Conservation (phyloP, 2,329 filamentous ascomycete genomes). For the Aphanocladium album region DNA sequence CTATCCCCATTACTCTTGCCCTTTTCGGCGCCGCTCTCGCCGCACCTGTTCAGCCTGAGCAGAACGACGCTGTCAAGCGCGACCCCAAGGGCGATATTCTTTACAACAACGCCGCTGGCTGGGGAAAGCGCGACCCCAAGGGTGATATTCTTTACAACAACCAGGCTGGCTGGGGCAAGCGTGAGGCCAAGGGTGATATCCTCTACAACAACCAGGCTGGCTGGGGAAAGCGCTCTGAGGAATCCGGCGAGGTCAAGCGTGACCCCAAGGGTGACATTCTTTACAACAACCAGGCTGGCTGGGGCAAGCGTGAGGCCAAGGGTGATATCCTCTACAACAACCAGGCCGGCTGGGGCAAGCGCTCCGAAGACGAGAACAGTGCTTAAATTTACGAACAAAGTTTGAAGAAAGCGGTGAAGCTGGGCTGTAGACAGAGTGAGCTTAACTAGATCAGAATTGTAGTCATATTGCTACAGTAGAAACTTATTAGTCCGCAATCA, state of each 20-base stretch:
- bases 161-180: conserved; percentile 14
- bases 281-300: conserved; percentile 15
- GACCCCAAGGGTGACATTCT: conserved; percentile 7
- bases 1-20: conserved; percentile 8
- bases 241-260: conserved; percentile 14
- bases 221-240: conserved; percentile 9
- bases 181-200: conserved; percentile 2
- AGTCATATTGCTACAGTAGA: no score
- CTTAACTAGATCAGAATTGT: no score
- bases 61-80: neutral
- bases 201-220: conserved; percentile 14
- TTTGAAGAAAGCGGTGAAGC: no score
- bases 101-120: conserved; percentile 15
- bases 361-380: neutral
- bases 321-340: conserved; percentile 14
- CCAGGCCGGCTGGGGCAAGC: conserved; percentile 13
- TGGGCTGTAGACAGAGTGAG: no score
- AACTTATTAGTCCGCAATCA: no score
- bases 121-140: conserved; percentile 11
- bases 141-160: conserved; percentile 15
- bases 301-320: conserved; percentile 11
- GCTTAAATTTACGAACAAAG: no score
- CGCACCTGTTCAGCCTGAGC: conserved; percentile 11
- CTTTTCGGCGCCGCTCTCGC: conserved; percentile 14
- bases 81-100: conserved; percentile 10